Base-by-base conservation (phyloP, 371 early-diverging fungal genomes). In the Funneliformis caledonium region DNA sequence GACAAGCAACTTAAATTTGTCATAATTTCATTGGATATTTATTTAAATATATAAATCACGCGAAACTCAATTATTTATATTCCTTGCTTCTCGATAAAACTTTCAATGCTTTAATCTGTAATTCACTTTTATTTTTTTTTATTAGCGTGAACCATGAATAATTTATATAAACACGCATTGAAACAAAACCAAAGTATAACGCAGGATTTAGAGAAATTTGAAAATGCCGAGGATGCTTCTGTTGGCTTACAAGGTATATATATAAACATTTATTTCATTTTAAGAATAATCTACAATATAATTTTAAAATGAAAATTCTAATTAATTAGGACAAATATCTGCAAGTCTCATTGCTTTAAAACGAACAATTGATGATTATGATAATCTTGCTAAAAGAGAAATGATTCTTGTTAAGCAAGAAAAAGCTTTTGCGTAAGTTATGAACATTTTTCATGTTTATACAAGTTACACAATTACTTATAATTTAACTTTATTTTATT, bases 381-480 rank as follows among this genome's bases (percentile, higher is more conserved):
- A 92, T 26, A 87, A 88, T 73, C 85, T 93, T 77, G 92, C 93
- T 43, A 91, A 91, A 83, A 87, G 93, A 81, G 95, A 95, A 82
- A 86, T 93, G 82, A 91, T 93, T 43, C 85, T 92, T 8, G 89
- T 85, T 37, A 94, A 94, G 80, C 92, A 93, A 81, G 94, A 95
- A 82, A 93, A 89, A 33, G 94, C 93, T 1, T 81, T 91, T 31
- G 87, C 87, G 94, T 95, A 89, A 82, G 87, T 86, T 42, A 68
- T 48, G 37, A 37, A 37, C 37, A 0, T 37, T 37, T 37, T 37
- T 37, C 3, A 37, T 37, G 37, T 37, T 2, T 37, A 37, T 37
- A 56, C 1, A 14, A 56, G 11, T 14, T 56, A 56, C 19, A 56
- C 56, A 9, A 11, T 31, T 56, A 59, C 22, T 80, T 68, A 26